Evolutionary conservation across 2,329 filamentous ascomycete species (phyloP), one percentile per base, ranked within the genome.

Genomic region (Cordyceps militaris): DNA sequence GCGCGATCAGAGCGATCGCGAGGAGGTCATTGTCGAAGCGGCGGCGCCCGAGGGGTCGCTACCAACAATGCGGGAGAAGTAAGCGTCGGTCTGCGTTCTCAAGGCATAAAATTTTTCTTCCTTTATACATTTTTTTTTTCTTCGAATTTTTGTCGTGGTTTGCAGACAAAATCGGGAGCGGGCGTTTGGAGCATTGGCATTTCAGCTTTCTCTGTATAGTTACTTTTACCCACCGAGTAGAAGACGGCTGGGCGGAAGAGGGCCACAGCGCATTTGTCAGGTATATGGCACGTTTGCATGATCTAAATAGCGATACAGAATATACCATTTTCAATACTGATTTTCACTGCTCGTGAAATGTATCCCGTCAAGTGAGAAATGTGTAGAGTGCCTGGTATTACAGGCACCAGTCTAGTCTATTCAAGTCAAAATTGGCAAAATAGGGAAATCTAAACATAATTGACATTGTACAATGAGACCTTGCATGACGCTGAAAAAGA

Each of bases 21-120:
- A 44, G 32, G 60, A 49, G 34, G 49, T 32, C 32, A 60, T 38
- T 44, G 58, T 44, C 30, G 54, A 48, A 50, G 50, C 40, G 36
- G 58, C 38, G n/a, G 54, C 43, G 42, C 36, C 38, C 10, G 38
- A 44, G 52, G 26, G 14, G 26, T 28, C 23, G 14, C 44, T 19
- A 9, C 6, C n/a, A n/a, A n/a, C 46, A 26, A 50, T 34, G 16
- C 52, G 52, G 14, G 61, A 62, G 55, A 63, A 62, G 60, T 47
- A 38, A 38, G 56, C 54, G 34, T 61, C 57, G 50, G 38, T 3
- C 28, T 34, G 4, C n/a, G 19, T 13, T 13, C n/a, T 9, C 28
- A 48, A 40, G 7, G 32, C 40, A 28, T 23, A 32, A 42, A 10
- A 26, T 40, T 53, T 9, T 51, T 49, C 46, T 42, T 24, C 16